Conservation (phyloP, 208 protist species). For the Balamuthia mandrillaris region DNA sequence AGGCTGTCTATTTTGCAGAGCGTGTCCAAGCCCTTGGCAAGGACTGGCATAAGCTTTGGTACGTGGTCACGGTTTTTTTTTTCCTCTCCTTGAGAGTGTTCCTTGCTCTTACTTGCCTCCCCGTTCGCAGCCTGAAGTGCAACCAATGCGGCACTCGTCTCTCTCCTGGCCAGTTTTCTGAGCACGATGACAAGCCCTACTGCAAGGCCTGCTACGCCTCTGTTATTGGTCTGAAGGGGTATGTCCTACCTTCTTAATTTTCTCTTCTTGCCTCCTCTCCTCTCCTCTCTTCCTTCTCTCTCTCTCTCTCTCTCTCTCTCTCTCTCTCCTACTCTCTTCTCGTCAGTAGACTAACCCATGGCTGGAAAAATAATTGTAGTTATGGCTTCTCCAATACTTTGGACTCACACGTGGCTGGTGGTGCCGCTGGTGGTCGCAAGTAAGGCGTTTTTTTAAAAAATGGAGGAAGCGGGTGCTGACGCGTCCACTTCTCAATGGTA, state of each 20-base stretch:
- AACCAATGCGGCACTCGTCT: not conserved
- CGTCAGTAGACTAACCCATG: not conserved
- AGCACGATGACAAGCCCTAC: not conserved
- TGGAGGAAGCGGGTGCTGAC: too few species aligned
- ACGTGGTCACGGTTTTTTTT: not conserved
- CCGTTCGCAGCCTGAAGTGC: not conserved
- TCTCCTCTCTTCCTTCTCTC: too few species aligned
- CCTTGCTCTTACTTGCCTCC: not conserved
- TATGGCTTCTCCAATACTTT: not conserved
- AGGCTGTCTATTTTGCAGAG: conserved; percentile 7
- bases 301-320: too few species aligned
- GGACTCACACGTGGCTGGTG: not conserved
- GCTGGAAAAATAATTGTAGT: not conserved
- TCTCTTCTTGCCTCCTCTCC: too few species aligned
- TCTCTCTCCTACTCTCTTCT: too few species aligned
- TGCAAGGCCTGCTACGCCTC: conserved; percentile 5
- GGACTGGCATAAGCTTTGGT: not conserved
- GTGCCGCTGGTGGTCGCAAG: not conserved
- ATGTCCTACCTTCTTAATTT: too few species aligned
- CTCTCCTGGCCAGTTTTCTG: not conserved
- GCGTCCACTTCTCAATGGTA: too few species aligned
- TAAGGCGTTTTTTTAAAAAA: too few species aligned
- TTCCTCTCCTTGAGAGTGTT: not conserved
- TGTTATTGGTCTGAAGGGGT: conserved; percentile 4
- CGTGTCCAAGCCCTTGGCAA: not conserved